phyloP scores from a whole-genome alignment of 176 grass and related monocot genomes.

The Triticum timopheevii region DNA sequence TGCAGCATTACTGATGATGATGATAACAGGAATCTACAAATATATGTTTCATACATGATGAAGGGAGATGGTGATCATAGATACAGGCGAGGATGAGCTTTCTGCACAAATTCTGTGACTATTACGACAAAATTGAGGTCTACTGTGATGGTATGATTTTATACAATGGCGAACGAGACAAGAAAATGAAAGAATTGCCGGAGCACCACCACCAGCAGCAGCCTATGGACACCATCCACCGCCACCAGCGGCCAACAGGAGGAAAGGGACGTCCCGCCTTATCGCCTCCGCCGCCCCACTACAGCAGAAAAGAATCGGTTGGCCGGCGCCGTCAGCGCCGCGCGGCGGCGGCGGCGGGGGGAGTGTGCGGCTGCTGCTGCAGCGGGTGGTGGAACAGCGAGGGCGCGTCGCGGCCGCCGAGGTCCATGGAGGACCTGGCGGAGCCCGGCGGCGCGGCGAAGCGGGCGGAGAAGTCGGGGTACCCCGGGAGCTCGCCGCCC shows the following conservation, averaged over 20 bases:
- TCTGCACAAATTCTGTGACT: background rate
- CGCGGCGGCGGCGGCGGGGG: background rate
- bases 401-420: conserved; percentile 55
- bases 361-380: conserved; percentile 18
- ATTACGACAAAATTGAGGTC: background rate
- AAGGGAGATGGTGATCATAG: background rate
- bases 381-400: conserved; percentile 33
- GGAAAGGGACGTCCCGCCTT: conserved; percentile 48
- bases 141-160: background rate
- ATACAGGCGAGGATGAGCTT: background rate
- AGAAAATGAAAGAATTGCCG: background rate
- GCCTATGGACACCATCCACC: conserved; percentile 12
- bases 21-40: too few species aligned
- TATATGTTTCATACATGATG: background rate
- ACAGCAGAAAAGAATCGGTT: background rate
- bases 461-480: conserved; percentile 72
- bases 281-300: conserved; percentile 37
- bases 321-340: background rate
- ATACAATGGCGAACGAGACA: background rate
- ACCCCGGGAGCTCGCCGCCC: conserved; percentile 25
- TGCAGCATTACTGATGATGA: background rate
- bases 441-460: conserved; percentile 47
- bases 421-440: conserved; percentile 53
- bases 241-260: background rate
- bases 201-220: background rate